Percentiles rank a stretch among this genome's conserved stretches.
phyloP scores from a whole-genome alignment of 306 rosid genomes.

The Nissolia schottii region DNA sequence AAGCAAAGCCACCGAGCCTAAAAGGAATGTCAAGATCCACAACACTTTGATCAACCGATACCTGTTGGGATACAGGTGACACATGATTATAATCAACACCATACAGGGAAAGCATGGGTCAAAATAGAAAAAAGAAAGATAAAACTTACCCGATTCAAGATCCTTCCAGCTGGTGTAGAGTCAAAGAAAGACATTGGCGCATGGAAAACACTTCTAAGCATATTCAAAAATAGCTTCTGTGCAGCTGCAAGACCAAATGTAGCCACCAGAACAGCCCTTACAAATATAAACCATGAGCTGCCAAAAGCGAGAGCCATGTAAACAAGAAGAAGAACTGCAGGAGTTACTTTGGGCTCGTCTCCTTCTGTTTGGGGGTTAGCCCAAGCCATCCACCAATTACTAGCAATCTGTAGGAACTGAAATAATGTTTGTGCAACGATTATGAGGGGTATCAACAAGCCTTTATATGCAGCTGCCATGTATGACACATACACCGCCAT shows the following conservation, averaged over 20 bases:
- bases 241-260: conserved; percentile 98
- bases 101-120: background rate
- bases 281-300: conserved; percentile 88
- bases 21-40: conserved; percentile 99
- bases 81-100: conserved; percentile 18
- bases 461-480: conserved; percentile 99
- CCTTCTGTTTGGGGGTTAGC: conserved; percentile 99
- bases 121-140: background rate
- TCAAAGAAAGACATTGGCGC: conserved; percentile 99
- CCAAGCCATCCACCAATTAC: conserved; percentile 99
- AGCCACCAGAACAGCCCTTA: conserved; percentile 92
- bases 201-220: conserved; percentile 87
- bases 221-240: conserved; percentile 80
- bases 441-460: conserved; percentile 79
- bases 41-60: conserved; percentile 95
- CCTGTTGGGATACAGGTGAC: conserved; percentile 47
- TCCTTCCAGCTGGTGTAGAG: conserved; percentile 97
- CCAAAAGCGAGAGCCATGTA: conserved; percentile 99
- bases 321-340: conserved; percentile 73
- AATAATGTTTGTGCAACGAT: conserved; percentile 77
- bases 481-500: conserved; percentile 95
- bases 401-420: conserved; percentile 99
- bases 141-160: conserved; percentile 85
- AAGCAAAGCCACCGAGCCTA: conserved; percentile 98
- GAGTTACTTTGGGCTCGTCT: conserved; percentile 77